Conservation (phyloP, 2,329 filamentous ascomycete species). For the Aspergillus sp. region DNA sequence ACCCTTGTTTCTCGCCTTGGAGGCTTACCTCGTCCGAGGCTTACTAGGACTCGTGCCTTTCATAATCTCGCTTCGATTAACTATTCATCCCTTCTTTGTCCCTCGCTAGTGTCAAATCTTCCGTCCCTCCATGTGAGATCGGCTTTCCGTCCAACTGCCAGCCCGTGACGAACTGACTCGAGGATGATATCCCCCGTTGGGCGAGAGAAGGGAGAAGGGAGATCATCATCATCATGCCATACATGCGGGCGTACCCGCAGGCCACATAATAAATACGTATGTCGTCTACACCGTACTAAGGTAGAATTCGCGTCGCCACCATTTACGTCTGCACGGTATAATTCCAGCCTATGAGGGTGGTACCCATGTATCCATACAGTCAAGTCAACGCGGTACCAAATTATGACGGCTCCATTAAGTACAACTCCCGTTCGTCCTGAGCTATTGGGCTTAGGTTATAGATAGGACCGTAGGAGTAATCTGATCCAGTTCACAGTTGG, state of each 20-base stretch:
- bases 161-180: background rate
- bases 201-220: background rate
- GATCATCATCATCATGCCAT: background rate
- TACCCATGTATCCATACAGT: background rate
- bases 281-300: background rate
- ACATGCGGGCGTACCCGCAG: background rate
- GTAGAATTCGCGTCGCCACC: background rate
- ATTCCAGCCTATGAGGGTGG: background rate
- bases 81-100: background rate
- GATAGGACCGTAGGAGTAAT: no score
- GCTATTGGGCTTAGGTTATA: no score
- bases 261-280: background rate
- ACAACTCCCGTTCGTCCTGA: no score
- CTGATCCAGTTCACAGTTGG: no score
- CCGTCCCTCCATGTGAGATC: background rate
- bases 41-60: no score
- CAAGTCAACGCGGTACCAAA: background rate
- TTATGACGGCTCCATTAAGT: background rate
- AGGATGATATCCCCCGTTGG: background rate
- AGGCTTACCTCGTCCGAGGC: no score
- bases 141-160: background rate
- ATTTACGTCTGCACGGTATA: conserved; percentile 2
- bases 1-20: no score
- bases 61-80: background rate
- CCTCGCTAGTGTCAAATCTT: background rate